Conservation (phyloP, 2,329 filamentous ascomycete genomes). For the Arthrinium phaeospermum region DNA sequence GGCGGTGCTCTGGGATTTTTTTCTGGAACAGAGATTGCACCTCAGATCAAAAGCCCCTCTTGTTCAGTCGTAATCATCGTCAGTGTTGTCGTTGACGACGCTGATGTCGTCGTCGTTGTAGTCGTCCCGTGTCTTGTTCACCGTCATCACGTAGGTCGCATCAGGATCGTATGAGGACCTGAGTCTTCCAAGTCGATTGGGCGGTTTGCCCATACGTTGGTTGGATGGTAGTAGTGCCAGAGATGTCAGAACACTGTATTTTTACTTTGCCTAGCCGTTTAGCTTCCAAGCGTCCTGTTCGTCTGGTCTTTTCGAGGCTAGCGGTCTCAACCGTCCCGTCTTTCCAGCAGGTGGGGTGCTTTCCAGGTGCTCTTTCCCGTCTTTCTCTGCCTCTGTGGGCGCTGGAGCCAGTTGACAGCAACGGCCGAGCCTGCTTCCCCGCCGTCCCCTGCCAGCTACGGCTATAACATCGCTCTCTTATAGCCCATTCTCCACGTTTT, state of each 20-base stretch:
- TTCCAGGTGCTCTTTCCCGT: background rate
- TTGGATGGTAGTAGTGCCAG: background rate
- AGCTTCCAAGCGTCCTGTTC: background rate
- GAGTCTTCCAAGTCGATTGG: background rate
- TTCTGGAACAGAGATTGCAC: background rate
- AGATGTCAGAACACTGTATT: background rate
- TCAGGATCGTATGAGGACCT: background rate
- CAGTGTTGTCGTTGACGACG: background rate
- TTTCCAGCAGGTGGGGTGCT: background rate
- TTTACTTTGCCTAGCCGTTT: background rate
- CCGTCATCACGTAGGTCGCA: background rate
- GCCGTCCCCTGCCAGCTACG: background rate
- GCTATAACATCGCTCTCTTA: background rate
- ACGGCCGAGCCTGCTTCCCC: constrained; percentile 1
- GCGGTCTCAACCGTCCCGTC: constrained; percentile 4
- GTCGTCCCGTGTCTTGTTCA: background rate
- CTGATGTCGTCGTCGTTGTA: background rate
- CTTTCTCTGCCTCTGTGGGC: background rate
- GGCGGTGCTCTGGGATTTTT: background rate
- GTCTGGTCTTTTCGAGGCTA: constrained; percentile 13
- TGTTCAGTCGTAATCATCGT: background rate
- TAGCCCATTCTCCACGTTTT: constrained; percentile 3
- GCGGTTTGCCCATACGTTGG: background rate
- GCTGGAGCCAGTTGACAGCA: constrained; percentile 4
- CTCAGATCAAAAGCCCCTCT: background rate